A percentile compares a stretch with the other conserved stretches of the same genome.
phyloP scores from a whole-genome alignment of 148 eudicot genomes.

The Fallopia convolvulus region DNA sequence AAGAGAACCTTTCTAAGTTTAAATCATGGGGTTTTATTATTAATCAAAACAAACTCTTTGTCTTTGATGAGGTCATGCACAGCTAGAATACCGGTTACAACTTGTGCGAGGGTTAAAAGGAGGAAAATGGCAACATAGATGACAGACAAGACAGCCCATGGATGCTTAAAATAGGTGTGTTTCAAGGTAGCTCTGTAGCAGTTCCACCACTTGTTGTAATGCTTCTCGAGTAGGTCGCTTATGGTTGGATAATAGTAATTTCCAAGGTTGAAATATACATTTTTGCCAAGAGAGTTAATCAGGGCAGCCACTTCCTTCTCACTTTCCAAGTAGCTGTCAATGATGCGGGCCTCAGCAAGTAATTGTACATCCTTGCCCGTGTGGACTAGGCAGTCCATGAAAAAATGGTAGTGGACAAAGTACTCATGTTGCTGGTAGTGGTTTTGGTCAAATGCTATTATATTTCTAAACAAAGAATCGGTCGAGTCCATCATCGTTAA shows the following conservation, averaged over 20 bases:
- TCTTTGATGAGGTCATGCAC: too few species aligned
- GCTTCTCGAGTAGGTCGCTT: constrained; percentile 12
- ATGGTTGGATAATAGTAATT: constrained; percentile 18
- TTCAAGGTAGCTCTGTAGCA: constrained; percentile 22
- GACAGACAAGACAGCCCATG: constrained; percentile 27
- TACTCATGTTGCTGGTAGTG: constrained; percentile 15
- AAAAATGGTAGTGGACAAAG: constrained; percentile 27
- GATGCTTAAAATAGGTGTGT: constrained; percentile 24
- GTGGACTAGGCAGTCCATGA: constrained; percentile 31
- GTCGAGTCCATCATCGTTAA: constrained; percentile 14
- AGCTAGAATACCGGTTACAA: too few species aligned
- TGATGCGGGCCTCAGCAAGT: constrained; percentile 22
- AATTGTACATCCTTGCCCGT: constrained; percentile 31
- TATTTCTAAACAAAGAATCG: constrained; percentile 22
- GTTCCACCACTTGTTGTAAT: constrained; percentile 16
- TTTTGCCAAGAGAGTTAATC: constrained; percentile 24
- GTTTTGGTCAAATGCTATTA: constrained; percentile 32
- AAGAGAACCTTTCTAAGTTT: too few species aligned
- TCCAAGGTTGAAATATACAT: neutral
- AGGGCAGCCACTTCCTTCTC: constrained; percentile 22
- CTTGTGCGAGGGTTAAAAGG: constrained; percentile 10
- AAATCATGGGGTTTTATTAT: too few species aligned
- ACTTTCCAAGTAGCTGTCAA: constrained; percentile 28
- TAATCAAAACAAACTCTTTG: too few species aligned
- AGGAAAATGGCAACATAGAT: too few species aligned